Evolutionary conservation across 2,329 filamentous ascomycete species (phyloP), one percentile per base, ranked within the genome.

Genomic region (Diaporthe vexans): DNA sequence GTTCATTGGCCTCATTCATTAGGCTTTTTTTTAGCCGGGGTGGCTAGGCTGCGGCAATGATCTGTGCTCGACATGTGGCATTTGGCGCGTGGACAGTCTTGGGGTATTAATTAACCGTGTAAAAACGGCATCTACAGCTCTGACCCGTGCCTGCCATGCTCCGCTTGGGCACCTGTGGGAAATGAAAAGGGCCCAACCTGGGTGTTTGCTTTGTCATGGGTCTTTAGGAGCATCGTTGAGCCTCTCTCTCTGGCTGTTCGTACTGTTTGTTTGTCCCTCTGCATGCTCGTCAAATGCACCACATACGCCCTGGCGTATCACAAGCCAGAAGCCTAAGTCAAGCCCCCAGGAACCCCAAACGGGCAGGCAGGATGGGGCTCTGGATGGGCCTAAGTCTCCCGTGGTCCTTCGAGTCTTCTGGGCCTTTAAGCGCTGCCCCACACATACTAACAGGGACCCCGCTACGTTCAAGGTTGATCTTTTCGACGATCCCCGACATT

Each of bases 141-240:
- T 43, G n/a, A 24, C 37, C 24, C n/a, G n/a, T 24, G 19, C 48
- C 8, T 51, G 21, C 40, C 40, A 17, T 43, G 40, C 40, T 73
- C 73, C 70, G 73, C 73, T 75, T 73, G 73, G 73, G 73, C 73
- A 75, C 43, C 70, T 8, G 61, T 69, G 24, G 58, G 54, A 69
- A 17, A 33, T 72, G 70, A 68, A 68, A 10, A 52, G 7, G 46
- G 40, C 40, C 59, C 40, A 48, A 29, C 26, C 11, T 65, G 26
- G 15, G 33, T 13, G 9, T 63, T 19, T 13, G 9, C 48, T 19
- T 11, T 48, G 26, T 40, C 37, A 29, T 48, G 40, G 8, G 40
- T 33, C 10, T 10, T 48, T 17, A 9, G 17, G 9, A 48, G 2
- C 19, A 33, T 0, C 10, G 2, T 8, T 40, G 40, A 43, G 40